Evolutionary conservation across 495 filamentous ascomycete species (phyloP), one percentile per base, ranked within the genome.

Genomic region (Pseudotulostoma volvatum): DNA sequence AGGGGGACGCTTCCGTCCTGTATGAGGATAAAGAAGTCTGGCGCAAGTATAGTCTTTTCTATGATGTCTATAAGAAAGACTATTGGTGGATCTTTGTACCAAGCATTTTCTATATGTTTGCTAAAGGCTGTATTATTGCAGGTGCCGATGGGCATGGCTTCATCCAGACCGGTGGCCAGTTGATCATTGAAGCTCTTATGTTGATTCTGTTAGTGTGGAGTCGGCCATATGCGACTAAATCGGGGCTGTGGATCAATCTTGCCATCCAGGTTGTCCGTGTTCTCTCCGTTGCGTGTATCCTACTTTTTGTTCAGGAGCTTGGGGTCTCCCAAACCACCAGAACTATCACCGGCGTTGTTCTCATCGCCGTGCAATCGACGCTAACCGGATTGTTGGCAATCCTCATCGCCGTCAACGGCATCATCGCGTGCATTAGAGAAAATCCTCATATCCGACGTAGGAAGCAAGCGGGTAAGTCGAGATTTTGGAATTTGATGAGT

Each of bases 11-110:
- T 4, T 63, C 66, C 9, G 68, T 63, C 1, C 63, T 97, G 7
- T 97, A 81, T 55, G 84, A 93, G 35, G 73, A 95, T 53, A 90
- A 86, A 64, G 74, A 80, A 39, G 81, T 79, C 35, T 94, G 92
- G 88, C 68, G 81, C 48, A 92, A 86, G 58, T 97, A 97, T 67
- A 92, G 81, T 49, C 64, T 95, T 23, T 97, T 97, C 66, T 97
- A 97, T 59, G 90, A 97, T 47, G 79, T 77, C 46, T 95, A 90
- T 60, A 84, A 87, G 57, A 80, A 77, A 50, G 76, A 79, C 45
- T 92, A 84, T 60, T 97, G 88, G 88, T 95, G 87, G 86, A 53
- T 95, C 7, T 97, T 97, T 55, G 70, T 97, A 9, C 90, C 90
- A 4, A 67, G 71, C 33, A 93, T 97, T 57, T 36, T 90, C 38